Conservation (phyloP, 2,329 filamentous ascomycete species). For the Chalaropsis ovoidea region DNA sequence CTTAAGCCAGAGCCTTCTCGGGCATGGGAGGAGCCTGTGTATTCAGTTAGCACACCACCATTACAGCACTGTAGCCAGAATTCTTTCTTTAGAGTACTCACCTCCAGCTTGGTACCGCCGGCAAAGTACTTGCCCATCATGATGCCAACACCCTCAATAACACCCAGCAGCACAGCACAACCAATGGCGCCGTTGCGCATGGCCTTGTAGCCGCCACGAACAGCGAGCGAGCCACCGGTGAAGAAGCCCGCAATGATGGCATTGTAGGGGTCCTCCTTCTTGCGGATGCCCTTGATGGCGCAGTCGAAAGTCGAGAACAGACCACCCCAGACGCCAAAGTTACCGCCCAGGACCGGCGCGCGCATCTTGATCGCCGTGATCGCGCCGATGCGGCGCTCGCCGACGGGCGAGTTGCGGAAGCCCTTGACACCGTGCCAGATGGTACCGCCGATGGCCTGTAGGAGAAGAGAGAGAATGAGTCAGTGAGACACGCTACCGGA, state of each 20-base stretch:
- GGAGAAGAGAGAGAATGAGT: slow-evolving; percentile 25
- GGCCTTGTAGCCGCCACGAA: slow-evolving; percentile 83
- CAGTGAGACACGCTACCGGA: slow-evolving; percentile 27
- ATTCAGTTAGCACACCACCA: neutral
- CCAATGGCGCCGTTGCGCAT: slow-evolving; percentile 93
- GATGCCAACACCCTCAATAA: slow-evolving; percentile 96
- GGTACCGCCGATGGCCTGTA: slow-evolving; percentile 62
- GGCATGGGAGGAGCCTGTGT: slow-evolving; percentile 31
- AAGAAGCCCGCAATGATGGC: slow-evolving; percentile 97
- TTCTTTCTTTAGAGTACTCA: slow-evolving; percentile 30
- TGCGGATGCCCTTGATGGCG: slow-evolving; percentile 81
- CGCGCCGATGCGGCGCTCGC: slow-evolving; percentile 89
- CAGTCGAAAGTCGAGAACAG: slow-evolving; percentile 95
- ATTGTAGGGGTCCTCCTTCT: slow-evolving; percentile 98
- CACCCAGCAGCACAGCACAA: slow-evolving; percentile 83
- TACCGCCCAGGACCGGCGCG: slow-evolving; percentile 89
- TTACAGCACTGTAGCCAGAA: slow-evolving; percentile 28
- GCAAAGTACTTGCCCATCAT: slow-evolving; percentile 92
- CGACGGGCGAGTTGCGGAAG: slow-evolving; percentile 79
- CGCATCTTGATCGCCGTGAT: slow-evolving; percentile 96
- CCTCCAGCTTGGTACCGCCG: slow-evolving; percentile 74
- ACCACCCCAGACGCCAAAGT: slow-evolving; percentile 97
- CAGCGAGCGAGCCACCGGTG: slow-evolving; percentile 82
- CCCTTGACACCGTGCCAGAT: slow-evolving; percentile 98
- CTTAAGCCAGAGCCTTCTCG: slow-evolving; percentile 32